Evolutionary conservation across 768 basidiomycete species (phyloP), one percentile per base, ranked within the genome.

Genomic region (Dioszegia crocea): DNA sequence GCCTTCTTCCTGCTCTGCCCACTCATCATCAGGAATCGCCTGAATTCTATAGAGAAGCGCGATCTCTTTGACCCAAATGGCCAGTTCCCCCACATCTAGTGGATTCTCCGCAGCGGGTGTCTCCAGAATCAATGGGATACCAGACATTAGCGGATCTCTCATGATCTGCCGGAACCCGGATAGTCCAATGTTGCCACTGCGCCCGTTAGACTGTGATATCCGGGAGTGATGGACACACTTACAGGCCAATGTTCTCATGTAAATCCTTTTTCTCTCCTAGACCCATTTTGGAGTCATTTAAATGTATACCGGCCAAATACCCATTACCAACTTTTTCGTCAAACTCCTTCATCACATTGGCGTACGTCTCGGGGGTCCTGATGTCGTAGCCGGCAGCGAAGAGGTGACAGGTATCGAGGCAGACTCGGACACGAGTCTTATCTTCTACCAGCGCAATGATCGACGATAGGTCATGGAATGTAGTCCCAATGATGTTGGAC

Each of bases 321-420:
- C 80, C 71, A 24, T 88, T 66, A 1, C 91, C 88, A 2, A 93
- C 80, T 59, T 82, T 78, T n/a, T 79, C 67, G 30, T 88, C 85
- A 64, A 92, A 90, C 45, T 82, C 78, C 11, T 78, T 67, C 75
- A 90, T 88, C 84, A 74, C 74, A 36, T 71, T 88, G 84, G 85
- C 78, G 84, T 88, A 91, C 2, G 83, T 83, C 65, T 83, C 83
- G 60, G 82, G 81, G 0, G 86, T 86, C 24, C 88, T 82, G 38
- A 92, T 83, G 71, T 91, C 88, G 64, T 90, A 89, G 1, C 89
- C 89, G 1, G 89, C 88, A 3, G 88, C 85, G 57, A 88, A 88
- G 67, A 86, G 79, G 76, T 90, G 89, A 72, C 90, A 92, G 0
- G 91, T 91, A 76, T 93, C 89, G 40, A 93, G 78, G 74, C 90